A percentile compares a stretch with the other conserved stretches of the same genome.
phyloP scores from a whole-genome alignment of 768 basidiomycete species.

The Pulveroboletus ravenelii region DNA sequence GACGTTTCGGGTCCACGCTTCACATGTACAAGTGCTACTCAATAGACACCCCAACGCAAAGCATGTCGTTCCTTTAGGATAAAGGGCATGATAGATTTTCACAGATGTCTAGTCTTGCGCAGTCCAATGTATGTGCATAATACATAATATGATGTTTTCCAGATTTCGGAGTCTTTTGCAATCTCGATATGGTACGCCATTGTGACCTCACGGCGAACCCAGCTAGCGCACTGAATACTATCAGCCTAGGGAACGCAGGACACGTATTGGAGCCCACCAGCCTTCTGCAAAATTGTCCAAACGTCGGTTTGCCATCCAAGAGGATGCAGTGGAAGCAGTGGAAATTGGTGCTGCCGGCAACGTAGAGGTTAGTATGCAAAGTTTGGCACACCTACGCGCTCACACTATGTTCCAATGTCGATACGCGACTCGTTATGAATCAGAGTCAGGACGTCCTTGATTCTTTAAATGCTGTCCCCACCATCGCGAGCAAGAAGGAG shows the following conservation, averaged over 20 bases:
- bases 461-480: constrained; percentile 28
- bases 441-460: constrained; percentile 46
- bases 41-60: neutral
- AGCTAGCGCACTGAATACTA: constrained; percentile 8
- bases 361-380: constrained; percentile 29
- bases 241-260: constrained; percentile 35
- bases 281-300: constrained; percentile 47
- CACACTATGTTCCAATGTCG: neutral
- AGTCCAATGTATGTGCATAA: neutral
- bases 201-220: neutral
- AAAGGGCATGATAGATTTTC: neutral
- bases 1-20: neutral
- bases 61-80: neutral
- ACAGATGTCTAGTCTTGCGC: neutral
- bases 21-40: neutral
- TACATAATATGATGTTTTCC: neutral
- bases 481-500: constrained; percentile 53
- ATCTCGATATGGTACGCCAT: constrained; percentile 19
- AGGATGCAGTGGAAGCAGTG: constrained; percentile 44
- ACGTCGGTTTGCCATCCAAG: constrained; percentile 47
- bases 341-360: constrained; percentile 36
- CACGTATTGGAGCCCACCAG: constrained; percentile 44
- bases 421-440: neutral
- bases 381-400: neutral
- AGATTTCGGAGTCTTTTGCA: neutral